Evolutionary conservation across 345 rosid species (phyloP).

Genomic region (Gossypium arboreum): DNA sequence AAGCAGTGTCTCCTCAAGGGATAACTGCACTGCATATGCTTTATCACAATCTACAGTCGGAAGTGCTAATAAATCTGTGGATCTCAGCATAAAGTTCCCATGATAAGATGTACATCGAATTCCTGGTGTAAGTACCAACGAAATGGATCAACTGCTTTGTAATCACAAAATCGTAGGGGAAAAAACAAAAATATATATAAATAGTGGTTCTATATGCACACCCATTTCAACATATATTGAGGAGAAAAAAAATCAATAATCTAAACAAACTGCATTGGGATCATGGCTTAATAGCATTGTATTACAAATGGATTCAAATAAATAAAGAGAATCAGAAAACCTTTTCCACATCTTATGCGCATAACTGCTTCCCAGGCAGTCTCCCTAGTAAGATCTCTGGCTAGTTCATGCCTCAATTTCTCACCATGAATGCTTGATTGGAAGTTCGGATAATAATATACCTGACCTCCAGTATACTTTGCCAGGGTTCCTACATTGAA

Average conservation of each 20-base stretch:
- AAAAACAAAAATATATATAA: not conserved
- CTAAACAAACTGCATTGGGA: not conserved
- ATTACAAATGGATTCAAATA: conserved; percentile 16
- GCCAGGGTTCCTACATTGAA: conserved; percentile 69
- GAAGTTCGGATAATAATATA: conserved; percentile 86
- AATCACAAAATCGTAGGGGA: not conserved
- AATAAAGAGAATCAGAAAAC: conserved; percentile 30
- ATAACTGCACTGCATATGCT: conserved; percentile 92
- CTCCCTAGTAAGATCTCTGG: conserved; percentile 96
- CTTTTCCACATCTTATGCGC: conserved; percentile 99
- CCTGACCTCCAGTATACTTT: conserved; percentile 97
- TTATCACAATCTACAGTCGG: conserved; percentile 99
- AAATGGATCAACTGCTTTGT: conserved; percentile 19
- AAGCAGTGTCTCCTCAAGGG: conserved; percentile 86
- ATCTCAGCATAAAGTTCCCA: conserved; percentile 96
- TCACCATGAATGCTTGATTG: conserved; percentile 71
- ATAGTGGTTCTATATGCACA: not conserved
- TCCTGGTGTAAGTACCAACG: conserved; percentile 44
- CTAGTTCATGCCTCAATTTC: conserved; percentile 79
- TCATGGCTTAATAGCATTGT: conserved; percentile 16
- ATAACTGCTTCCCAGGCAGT: conserved; percentile 99
- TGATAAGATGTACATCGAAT: conserved; percentile 87
- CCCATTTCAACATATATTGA: not conserved
- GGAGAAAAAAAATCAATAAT: not conserved
- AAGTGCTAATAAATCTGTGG: conserved; percentile 92